A percentile compares a stretch with the other conserved stretches of the same genome.
Evolutionary conservation across 306 rosid species (phyloP).

Genomic region (Casuarina cunninghamiana): DNA sequence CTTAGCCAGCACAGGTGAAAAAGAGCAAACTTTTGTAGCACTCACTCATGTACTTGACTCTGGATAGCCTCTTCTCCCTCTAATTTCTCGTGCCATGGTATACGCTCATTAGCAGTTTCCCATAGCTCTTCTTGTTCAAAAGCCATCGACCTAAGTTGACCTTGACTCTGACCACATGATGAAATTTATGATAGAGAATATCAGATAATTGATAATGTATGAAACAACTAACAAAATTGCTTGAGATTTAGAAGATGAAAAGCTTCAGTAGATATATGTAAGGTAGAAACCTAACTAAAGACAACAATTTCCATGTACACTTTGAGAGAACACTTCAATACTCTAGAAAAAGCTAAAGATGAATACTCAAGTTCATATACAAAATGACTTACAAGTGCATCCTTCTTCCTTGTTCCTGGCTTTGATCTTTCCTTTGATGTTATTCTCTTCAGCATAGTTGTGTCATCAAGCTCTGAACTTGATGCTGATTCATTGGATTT

Average conservation of each 20-base stretch:
- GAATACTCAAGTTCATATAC: neutral
- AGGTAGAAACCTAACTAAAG: neutral
- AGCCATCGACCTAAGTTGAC: constrained; percentile 81
- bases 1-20: constrained; percentile 16
- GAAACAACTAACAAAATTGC: constrained; percentile 7
- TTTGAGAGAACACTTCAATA: neutral
- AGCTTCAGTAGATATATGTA: neutral
- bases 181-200: constrained; percentile 25
- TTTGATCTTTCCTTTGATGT: constrained; percentile 74
- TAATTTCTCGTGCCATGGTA: constrained; percentile 87
- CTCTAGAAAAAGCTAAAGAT: neutral
- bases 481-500: constrained; percentile 39
- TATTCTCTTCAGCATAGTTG: constrained; percentile 69
- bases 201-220: constrained; percentile 9
- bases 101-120: constrained; percentile 82
- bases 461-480: constrained; percentile 57
- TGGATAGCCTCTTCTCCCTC: constrained; percentile 93
- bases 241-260: neutral
- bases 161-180: constrained; percentile 64
- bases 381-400: constrained; percentile 52
- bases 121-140: constrained; percentile 88
- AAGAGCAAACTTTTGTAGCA: constrained; percentile 18
- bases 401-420: constrained; percentile 53
- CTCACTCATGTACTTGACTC: constrained; percentile 94
- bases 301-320: too few relatives aligned